These are phyloP conservation scores for Fusarium sterilihyphosum DNA, from an alignment of 2,329 filamentous ascomycete species.

Conservation along the genomic window DNA sequence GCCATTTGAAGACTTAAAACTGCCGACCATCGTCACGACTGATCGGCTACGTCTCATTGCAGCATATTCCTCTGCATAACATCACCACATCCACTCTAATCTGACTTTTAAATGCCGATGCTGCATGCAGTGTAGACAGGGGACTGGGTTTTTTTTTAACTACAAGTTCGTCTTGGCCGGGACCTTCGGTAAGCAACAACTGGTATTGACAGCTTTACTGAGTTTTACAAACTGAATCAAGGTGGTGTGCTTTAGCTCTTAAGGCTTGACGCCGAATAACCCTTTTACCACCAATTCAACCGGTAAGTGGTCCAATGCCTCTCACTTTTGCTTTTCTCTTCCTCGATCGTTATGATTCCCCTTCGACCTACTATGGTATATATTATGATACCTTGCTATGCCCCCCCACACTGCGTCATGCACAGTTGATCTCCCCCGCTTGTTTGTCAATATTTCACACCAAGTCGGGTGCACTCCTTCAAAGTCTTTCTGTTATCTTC, in stretches of 20 bases:
- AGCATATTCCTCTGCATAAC: conserved; percentile 37
- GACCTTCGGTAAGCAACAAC: conserved; percentile 28
- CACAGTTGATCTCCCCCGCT: conserved; percentile 14
- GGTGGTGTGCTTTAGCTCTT: conserved; percentile 9
- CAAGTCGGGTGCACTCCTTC: conserved; percentile 15
- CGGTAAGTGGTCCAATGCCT: conserved; percentile 33
- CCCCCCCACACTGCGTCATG: conserved; percentile 36
- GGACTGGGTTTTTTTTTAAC: conserved; percentile 28
- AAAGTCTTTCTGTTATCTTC: background rate
- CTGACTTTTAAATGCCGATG: conserved; percentile 31
- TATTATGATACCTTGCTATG: conserved; percentile 27
- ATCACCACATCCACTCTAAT: conserved; percentile 31
- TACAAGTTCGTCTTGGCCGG: conserved; percentile 27
- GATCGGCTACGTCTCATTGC: conserved; percentile 33
- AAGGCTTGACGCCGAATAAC: conserved; percentile 25
- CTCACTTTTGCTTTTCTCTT: background rate
- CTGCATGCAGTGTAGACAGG: conserved; percentile 39
- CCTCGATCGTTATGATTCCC: background rate
- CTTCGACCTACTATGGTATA: background rate
- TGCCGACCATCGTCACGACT: conserved; percentile 25
- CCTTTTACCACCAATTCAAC: conserved; percentile 22
- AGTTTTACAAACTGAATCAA: conserved; percentile 3
- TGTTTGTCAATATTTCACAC: conserved; percentile 1
- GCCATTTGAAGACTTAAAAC: conserved; percentile 23
- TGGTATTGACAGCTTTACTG: conserved; percentile 24